phyloP scores from a whole-genome alignment of 257 asterid species.

The Petunia axillaris region DNA sequence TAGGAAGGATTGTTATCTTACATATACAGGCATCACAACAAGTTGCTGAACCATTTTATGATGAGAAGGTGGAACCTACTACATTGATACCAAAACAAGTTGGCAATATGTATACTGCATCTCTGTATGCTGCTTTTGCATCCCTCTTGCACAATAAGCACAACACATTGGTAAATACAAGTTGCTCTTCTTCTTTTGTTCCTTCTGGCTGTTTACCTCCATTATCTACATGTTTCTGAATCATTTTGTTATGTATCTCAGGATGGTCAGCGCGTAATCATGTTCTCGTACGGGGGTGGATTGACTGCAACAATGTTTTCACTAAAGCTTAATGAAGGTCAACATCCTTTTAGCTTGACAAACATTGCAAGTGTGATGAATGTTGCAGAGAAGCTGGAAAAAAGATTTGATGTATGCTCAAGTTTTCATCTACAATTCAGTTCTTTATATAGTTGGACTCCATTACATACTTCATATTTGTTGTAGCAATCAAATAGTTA shows the following conservation, averaged over 20 bases:
- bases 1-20: not conserved
- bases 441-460: not conserved
- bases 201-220: conserved; percentile 2
- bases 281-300: conserved; percentile 97
- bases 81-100: conserved; percentile 95
- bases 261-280: conserved; percentile 87
- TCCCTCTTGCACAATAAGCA: conserved; percentile 84
- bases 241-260: conserved; percentile 31
- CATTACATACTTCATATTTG: not conserved
- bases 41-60: conserved; percentile 86
- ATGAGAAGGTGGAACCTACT: conserved; percentile 82
- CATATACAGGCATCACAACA: conserved; percentile 78
- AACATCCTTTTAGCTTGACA: conserved; percentile 82
- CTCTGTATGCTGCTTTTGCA: conserved; percentile 94
- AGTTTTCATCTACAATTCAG: conserved; percentile 4
- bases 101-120: conserved; percentile 99
- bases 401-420: conserved; percentile 79
- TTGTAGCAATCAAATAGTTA: not conserved
- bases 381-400: conserved; percentile 72
- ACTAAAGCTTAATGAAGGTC: conserved; percentile 70
- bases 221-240: conserved; percentile 11
- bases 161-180: conserved; percentile 67
- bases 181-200: conserved; percentile 4
- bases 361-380: conserved; percentile 79
- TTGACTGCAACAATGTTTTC: conserved; percentile 90